These are phyloP conservation scores for Earliella scabrosa DNA, from an alignment of 1,284 basidiomycete species.

Conservation along the genomic window DNA sequence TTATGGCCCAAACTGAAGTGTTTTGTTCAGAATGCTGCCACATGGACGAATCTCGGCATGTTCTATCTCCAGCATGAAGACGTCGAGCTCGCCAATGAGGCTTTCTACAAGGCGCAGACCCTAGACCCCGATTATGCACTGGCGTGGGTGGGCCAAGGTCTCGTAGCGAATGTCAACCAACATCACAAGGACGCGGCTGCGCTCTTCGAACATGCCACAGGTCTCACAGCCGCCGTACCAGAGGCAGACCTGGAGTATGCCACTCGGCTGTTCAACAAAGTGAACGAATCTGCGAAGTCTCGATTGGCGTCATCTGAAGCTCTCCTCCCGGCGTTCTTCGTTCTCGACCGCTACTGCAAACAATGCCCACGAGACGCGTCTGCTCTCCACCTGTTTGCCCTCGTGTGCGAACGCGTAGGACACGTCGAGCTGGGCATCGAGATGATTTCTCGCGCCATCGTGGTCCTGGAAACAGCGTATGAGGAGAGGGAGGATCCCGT, in stretches of 20 bases:
- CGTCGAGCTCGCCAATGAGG: constrained; percentile 83
- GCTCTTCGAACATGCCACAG: constrained; percentile 85
- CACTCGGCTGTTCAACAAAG: constrained; percentile 59
- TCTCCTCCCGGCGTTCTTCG: constrained; percentile 79
- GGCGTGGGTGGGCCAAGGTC: constrained; percentile 94
- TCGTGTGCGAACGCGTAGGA: constrained; percentile 87
- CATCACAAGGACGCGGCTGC: constrained; percentile 68
- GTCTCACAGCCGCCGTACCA: constrained; percentile 72
- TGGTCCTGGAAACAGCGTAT: constrained; percentile 84
- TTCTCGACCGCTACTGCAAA: constrained; percentile 78
- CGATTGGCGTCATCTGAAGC: constrained; percentile 41
- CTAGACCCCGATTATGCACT: constrained; percentile 89
- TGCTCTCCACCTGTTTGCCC: constrained; percentile 84
- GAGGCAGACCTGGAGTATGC: constrained; percentile 87
- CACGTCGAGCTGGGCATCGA: constrained; percentile 66
- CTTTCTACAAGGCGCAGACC: constrained; percentile 87
- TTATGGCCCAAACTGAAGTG: constrained; percentile 5
- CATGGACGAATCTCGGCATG: constrained; percentile 92
- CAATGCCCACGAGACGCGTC: constrained; percentile 72
- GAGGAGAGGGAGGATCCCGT: constrained; percentile 83
- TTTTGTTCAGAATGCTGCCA: constrained; percentile 62
- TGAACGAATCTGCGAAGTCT: constrained; percentile 34
- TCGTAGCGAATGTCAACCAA: constrained; percentile 75
- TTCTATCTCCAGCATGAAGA: constrained; percentile 89
- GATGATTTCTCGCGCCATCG: constrained; percentile 68